Percentiles rank a stretch among this genome's conserved stretches.
Evolutionary conservation across 2,329 filamentous ascomycete species (phyloP).

Genomic region (Colletotrichum camelliae): DNA sequence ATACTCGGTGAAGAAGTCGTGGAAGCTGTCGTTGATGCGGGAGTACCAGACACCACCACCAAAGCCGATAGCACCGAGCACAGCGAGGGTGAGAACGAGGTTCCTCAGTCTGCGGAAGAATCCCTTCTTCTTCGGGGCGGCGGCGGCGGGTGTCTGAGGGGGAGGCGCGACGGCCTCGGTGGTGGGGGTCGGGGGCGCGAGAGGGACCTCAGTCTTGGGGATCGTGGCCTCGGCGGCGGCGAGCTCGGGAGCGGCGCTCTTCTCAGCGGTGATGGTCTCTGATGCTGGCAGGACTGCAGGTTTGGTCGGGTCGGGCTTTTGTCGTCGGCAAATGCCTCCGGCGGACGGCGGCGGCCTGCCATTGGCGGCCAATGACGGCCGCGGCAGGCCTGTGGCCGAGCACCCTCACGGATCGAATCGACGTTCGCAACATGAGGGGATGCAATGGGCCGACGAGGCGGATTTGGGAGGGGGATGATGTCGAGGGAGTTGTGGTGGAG

Average conservation of each 20-base stretch:
- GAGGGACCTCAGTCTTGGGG: slow-evolving; percentile 40
- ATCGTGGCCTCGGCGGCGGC: slow-evolving; percentile 43
- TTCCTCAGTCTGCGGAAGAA: slow-evolving; percentile 76
- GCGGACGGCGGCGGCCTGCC: slow-evolving; percentile 42
- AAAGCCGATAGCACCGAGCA: slow-evolving; percentile 81
- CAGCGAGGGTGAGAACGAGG: slow-evolving; percentile 76
- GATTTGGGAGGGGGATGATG: slow-evolving; percentile 33
- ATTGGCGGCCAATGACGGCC: slow-evolving; percentile 63
- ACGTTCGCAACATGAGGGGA: slow-evolving; percentile 72
- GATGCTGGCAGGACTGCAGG: slow-evolving; percentile 58
- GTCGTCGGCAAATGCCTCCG: slow-evolving; percentile 60
- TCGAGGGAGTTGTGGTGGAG: slow-evolving; percentile 22
- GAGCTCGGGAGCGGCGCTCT: slow-evolving; percentile 46
- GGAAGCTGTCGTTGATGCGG: slow-evolving; percentile 94
- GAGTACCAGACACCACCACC: slow-evolving; percentile 92
- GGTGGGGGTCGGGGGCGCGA: slow-evolving; percentile 40
- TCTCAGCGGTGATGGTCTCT: slow-evolving; percentile 55
- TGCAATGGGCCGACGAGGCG: slow-evolving; percentile 47
- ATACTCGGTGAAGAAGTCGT: slow-evolving; percentile 99
- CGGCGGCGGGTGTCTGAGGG: slow-evolving; percentile 38
- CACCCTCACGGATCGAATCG: slow-evolving; percentile 68
- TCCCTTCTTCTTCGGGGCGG: slow-evolving; percentile 64
- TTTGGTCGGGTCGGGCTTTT: slow-evolving; percentile 57
- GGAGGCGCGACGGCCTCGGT: slow-evolving; percentile 38
- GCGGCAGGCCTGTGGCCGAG: slow-evolving; percentile 60